phyloP scores from a whole-genome alignment of 106 monocot genomes.

The Allium fistulosum region DNA sequence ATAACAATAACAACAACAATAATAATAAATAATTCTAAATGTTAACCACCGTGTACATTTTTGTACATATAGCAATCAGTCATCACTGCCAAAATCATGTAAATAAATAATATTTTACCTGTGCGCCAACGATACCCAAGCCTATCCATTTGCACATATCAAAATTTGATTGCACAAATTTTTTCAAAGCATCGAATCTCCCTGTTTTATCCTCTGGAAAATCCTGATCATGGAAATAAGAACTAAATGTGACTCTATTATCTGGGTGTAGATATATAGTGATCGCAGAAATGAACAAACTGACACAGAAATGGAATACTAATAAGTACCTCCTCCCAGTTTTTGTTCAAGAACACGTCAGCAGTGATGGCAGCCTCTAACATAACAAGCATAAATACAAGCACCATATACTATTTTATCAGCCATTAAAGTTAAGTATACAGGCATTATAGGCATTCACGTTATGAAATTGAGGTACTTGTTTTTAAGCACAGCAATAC shows the following conservation, averaged over 20 bases:
- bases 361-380: conserved; percentile 56
- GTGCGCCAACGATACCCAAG: conserved; percentile 37
- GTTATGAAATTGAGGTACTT: no score
- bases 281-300: background rate
- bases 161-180: conserved; percentile 60
- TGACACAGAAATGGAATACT: background rate
- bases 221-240: conserved; percentile 28
- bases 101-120: conserved; percentile 27
- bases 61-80: no score
- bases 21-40: no score
- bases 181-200: conserved; percentile 44
- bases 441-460: no score
- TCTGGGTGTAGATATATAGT: no score
- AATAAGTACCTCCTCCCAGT: conserved; percentile 64
- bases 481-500: no score
- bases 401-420: conserved; percentile 42
- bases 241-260: background rate
- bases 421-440: conserved; percentile 18
- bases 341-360: conserved; percentile 53
- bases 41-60: no score
- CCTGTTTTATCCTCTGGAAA: conserved; percentile 60
- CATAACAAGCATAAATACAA: conserved; percentile 40
- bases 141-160: conserved; percentile 71
- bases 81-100: no score
- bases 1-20: no score